Base-by-base conservation (phyloP, 1,139 yeast genomes). In the Magnusiomyces clavatus region DNA sequence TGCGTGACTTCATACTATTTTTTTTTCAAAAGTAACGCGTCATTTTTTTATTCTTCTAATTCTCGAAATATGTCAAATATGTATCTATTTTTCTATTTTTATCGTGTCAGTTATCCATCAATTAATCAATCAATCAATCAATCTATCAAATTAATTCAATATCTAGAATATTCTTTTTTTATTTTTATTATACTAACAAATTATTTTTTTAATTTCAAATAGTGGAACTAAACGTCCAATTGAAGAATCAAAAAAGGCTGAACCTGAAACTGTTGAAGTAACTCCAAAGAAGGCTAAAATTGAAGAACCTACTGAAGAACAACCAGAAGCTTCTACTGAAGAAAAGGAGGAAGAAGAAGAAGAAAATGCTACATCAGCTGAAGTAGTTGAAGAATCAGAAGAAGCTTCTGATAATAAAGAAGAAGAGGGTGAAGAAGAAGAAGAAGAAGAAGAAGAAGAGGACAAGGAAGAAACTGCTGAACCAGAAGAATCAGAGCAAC, bases 171-270 rank as follows among this genome's bases (percentile, higher is more conserved):
- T 10, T 35, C 37, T 10, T 10, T 35, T 35, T 10, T 35, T 12
- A n/a, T n/a, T 13, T 10, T 5, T 5, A n/a, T 6, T 5, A 37
- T 37, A n/a, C 39, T n/a, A n/a, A 37, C 39, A 6, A n/a, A n/a
- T n/a, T 37, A n/a, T 37, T 37, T 4, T 37, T 37, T 4, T 37
- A 10, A 39, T 8, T 17, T 17, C 3, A 44, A 29, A 16, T 43
- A 43, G 46, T 14, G 46, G 46, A 43, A 31, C 46, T 19, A 43
- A 43, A 19, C 46, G 46, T 29, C 20, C 46, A 12, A 43, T 43
- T 43, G 46, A 43, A 12, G 46, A 45, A 14, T 19, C 46, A 11
- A 43, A 20, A 4, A 16, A 16, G 13, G 19, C 16, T 39, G 42
- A 38, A 6, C 13, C 41, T 6, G n/a, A 20, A 13, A 39, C 42